A percentile compares a stretch with the other conserved stretches of the same genome.
Evolutionary conservation across 768 basidiomycete species (phyloP).

Genomic region (Tylopilus balloui): DNA sequence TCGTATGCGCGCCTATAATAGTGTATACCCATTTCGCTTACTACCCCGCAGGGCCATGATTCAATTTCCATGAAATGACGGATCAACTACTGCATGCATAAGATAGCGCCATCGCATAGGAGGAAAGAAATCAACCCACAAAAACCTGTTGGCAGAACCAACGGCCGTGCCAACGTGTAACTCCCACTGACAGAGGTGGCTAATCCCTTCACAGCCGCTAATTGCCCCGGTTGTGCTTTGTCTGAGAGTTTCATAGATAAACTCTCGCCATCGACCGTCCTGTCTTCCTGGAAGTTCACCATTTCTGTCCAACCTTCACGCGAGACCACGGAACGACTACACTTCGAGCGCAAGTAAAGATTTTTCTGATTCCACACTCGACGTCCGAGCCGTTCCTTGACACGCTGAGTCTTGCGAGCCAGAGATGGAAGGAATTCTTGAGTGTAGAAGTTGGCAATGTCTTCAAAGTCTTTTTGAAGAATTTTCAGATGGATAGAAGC

Average conservation of each 20-base stretch:
- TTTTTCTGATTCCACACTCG: constrained; percentile 62
- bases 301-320: constrained; percentile 45
- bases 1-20: neutral
- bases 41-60: neutral
- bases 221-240: neutral
- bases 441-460: constrained; percentile 43
- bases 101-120: neutral
- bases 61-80: constrained; percentile 19
- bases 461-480: constrained; percentile 49
- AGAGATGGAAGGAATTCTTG: constrained; percentile 38
- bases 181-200: constrained; percentile 2
- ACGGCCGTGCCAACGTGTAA: neutral
- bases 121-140: constrained; percentile 18
- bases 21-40: constrained; percentile 5
- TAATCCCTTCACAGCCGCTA: constrained; percentile 3
- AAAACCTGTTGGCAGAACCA: constrained; percentile 15
- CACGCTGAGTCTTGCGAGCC: constrained; percentile 50
- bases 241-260: neutral
- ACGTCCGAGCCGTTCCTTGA: constrained; percentile 78
- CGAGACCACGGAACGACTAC: constrained; percentile 34
- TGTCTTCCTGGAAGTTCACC: constrained; percentile 41
- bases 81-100: constrained; percentile 18
- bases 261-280: neutral
- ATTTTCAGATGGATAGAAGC: constrained; percentile 53
- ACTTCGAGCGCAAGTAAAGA: constrained; percentile 44